Conservation (phyloP, 169 alveolate species). For the Ichthyophthirius multifiliis region DNA sequence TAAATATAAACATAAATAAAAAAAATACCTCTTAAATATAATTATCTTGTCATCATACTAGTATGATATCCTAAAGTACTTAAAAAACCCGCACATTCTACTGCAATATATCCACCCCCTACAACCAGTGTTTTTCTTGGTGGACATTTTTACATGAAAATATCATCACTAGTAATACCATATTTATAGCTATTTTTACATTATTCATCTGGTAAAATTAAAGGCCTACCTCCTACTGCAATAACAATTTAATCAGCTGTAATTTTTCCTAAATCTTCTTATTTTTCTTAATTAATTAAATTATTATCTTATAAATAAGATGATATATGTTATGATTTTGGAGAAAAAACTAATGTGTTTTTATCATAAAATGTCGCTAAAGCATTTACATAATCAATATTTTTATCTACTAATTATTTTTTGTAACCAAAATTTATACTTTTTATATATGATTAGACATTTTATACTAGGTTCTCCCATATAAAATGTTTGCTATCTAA, state of each 20-base stretch:
- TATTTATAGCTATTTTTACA: constrained; percentile 38
- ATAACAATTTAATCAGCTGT: constrained; percentile 60
- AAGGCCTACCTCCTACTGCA: constrained; percentile 79
- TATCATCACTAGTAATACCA: constrained; percentile 81
- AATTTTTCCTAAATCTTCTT: constrained; percentile 43
- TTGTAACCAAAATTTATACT: constrained; percentile 73
- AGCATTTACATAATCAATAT: constrained; percentile 53
- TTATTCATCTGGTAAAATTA: constrained; percentile 24
- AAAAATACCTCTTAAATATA: constrained; percentile 55
- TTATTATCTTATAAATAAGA: constrained; percentile 48
- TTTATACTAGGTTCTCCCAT: constrained; percentile 60
- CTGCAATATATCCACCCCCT: constrained; percentile 84
- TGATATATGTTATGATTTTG: constrained; percentile 37
- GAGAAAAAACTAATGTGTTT: constrained; percentile 12
- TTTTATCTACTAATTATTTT: constrained; percentile 42
- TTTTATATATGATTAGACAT: constrained; percentile 67
- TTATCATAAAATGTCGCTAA: constrained; percentile 40
- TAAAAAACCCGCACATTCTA: constrained; percentile 82
- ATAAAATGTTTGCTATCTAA: constrained; percentile 4
- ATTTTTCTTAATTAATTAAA: constrained; percentile 35
- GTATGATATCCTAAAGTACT: constrained; percentile 74
- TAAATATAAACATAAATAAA: not conserved
- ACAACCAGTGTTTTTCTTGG: constrained; percentile 83
- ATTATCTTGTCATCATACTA: constrained; percentile 63
- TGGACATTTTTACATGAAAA: constrained; percentile 56